Evolutionary conservation across 768 basidiomycete genomes (phyloP), one percentile per base, ranked within the genome.

Genomic region (Hericium coralloides): DNA sequence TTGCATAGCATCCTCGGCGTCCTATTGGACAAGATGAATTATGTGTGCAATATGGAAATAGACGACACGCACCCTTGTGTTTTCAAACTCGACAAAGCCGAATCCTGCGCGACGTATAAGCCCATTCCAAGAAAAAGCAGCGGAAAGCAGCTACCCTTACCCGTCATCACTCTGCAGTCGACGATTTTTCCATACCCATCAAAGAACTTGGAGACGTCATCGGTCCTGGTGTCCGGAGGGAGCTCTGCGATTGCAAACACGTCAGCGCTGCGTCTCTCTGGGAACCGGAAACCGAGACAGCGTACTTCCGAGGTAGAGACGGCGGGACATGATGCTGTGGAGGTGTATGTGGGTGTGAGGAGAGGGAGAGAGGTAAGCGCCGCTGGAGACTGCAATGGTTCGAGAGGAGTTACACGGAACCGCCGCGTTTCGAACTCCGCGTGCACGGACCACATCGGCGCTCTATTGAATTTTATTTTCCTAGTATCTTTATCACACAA

Each of bases 41-140:
- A 10, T 25, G 38, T 49, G 18, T 55, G 15, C 22, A 43, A 6
- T 15, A 48, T n/a, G 37, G 2, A 36, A 31, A 52, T 49, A 38
- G 25, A 52, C 23, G 43, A 53, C 4, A 59, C 71, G 54, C 68
- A 83, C 93, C 74, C 88, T 85, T 18, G 87, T 70, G 65, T 77
- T 89, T 69, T 95, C 95, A 66, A 97, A 98, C 71, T 98, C 95
- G 63, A 98, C 84, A 69, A 99, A 99, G 56, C 94, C 97, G 66
- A 97, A 99, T 12, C 92, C 92, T 92, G 59, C 43, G 49, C 8
- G 10, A 6, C 14, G 12, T 3, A 52, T 38, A 26, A 17, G 23
- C 2, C 7, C 23, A 51, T 22, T 38, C 58, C 18, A 51, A 22
- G 18, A 38, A 41, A 59, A 37, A 38, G 41, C 20, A 26, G 18